Conservation (phyloP, 345 rosid genomes). For the Lepidium sativum region DNA sequence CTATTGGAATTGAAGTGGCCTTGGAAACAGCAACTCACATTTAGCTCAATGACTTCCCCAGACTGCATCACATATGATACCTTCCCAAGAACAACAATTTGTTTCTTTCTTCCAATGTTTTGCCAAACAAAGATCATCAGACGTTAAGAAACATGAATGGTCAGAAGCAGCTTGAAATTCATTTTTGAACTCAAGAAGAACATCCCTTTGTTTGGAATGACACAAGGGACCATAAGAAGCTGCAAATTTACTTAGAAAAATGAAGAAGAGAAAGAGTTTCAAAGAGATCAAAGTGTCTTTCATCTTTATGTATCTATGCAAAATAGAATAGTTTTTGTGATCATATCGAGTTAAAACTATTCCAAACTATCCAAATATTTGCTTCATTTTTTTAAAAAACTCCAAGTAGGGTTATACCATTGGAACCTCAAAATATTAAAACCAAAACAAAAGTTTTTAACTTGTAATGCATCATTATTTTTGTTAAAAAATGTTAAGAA, state of each 20-base stretch:
- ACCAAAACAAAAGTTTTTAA: too few relatives aligned
- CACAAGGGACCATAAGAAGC: background rate
- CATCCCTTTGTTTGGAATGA: background rate
- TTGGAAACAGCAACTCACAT: background rate
- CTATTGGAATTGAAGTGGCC: background rate
- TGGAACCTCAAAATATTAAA: too few relatives aligned
- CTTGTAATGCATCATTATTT: too few relatives aligned
- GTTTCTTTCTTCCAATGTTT: background rate
- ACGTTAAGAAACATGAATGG: too few relatives aligned
- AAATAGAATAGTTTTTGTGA: conserved; percentile 50
- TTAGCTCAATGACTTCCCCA: background rate
- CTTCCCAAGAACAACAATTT: background rate
- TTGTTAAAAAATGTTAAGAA: too few relatives aligned
- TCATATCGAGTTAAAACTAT: conserved; percentile 75
- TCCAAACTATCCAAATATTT: conserved; percentile 61
- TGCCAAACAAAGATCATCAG: too few relatives aligned
- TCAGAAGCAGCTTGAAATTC: too few relatives aligned
- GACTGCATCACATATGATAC: background rate
- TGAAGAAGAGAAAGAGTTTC: conserved; percentile 11
- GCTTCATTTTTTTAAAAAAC: conserved; percentile 64
- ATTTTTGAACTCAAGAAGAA: background rate
- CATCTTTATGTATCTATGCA: background rate
- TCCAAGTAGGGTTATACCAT: too few relatives aligned
- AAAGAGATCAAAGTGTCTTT: background rate
- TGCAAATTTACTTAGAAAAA: background rate